Base-by-base conservation (phyloP, 495 filamentous ascomycete species). In the Aspergillus olivimuriae region DNA sequence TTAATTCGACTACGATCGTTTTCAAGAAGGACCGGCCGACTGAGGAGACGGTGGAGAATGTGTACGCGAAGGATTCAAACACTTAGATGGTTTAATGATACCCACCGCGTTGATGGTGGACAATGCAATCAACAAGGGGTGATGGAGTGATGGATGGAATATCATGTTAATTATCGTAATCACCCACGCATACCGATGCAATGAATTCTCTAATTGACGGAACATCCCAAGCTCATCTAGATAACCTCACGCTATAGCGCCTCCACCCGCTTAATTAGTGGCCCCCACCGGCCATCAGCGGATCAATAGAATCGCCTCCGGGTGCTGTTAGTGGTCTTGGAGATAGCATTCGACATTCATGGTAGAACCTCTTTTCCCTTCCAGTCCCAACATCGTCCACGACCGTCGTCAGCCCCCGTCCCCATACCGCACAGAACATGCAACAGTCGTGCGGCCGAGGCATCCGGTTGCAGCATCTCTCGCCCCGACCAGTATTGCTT, bases 381-480 rank as follows among this genome's bases (percentile, higher is more conserved):
- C 78, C 81, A 89, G 69, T 89, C 84, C 83, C 83, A 90, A 56
- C 76, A 86, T 50, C 67, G 63, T 3, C 86, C 85, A 49, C 86
- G 73, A 30, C 76, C 72, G 12, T 69, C 66, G 22, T 73, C 35
- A 9, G 51, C 53, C 1, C 47, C 60, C 8, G 57, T 18, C 2
- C 39, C 18, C 23, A 55, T 42, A 1, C 18, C 3, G 17, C 47
- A 55, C 11, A 55, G n/a, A 16, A 88, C 70, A 15, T 76, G 56
- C 40, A 81, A 48, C 63, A 92, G 63, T 43, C 65, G 68, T 56
- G 70, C 69, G 2, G 76, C 85, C 4, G 82, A 76, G 55, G 76
- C 79, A 37, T 78, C 75, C 5, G 78, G 63, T 10, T 69, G 72
- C 41, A 90, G 49, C 68, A 79, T 80, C 35, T 74, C 76, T 44